Base-by-base conservation (phyloP, 2,329 filamentous ascomycete species). In the Stachybotrys echinatus region DNA sequence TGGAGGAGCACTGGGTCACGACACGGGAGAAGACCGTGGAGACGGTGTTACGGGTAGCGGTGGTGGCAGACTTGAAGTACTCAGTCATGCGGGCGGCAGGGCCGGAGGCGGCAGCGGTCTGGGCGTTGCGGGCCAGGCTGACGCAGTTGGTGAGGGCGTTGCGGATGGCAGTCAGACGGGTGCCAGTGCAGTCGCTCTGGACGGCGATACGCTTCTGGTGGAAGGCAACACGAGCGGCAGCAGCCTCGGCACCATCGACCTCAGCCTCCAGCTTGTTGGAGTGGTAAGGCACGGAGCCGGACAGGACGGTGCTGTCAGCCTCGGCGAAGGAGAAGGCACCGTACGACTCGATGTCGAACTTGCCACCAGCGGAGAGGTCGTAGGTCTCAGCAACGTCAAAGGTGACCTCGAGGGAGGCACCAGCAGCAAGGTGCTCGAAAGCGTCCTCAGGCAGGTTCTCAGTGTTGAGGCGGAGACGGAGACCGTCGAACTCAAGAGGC, bases 31-130 rank as follows among this genome's bases (percentile, higher is more conserved):
- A 73, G 48, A 85, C 74, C 22, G 70, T 70, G 3, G 78, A 71
- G 6, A 86, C 80, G 1, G 68, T 73, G 48, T 63, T 70, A 39
- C 76, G 74, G 12, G 71, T 71, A 3, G 65, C 52, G n/a, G 64
- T 54, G 12, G 56, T 65, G 23, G 76, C 77, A 1, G 76, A 76
- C 68, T 84, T 85, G 75, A 87, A 88, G 72, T 84, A 87, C 60
- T 84, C 79, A 37, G 64, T 66, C 57, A 85, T 66, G 59, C 75
- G 81, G 56, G 68, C 65, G 4, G 73, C 71, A 0, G 69, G 56
- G 23, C 77, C 79, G 1, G 72, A 78, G 2, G 70, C 63, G 0
- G 80, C 79, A 3, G 77, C 77, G 1, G 65, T 61, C 1, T 79
- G 73, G 12, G 84, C 83, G 4, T 68, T 64, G 3, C 66, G 68